Evolutionary conservation across 2,329 filamentous ascomycete genomes (phyloP).

Genomic region (Dendrostoma leiphaemia): DNA sequence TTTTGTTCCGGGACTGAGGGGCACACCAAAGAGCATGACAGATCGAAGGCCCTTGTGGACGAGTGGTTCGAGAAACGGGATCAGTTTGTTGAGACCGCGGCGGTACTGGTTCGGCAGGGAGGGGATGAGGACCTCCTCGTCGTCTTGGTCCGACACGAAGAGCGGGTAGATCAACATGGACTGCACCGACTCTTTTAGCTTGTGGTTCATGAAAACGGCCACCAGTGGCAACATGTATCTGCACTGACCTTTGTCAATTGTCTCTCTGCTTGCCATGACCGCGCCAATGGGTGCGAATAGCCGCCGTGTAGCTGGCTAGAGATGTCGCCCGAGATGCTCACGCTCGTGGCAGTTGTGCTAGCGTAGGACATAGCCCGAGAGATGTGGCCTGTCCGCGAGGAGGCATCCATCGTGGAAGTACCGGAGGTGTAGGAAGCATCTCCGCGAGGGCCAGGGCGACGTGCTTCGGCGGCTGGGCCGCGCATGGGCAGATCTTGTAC

Average conservation of each 20-base stretch:
- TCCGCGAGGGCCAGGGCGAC: slow-evolving; percentile 44
- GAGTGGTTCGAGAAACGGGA: slow-evolving; percentile 81
- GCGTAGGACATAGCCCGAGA: slow-evolving; percentile 65
- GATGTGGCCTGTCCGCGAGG: slow-evolving; percentile 59
- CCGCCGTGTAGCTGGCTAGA: slow-evolving; percentile 81
- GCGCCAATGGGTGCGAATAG: slow-evolving; percentile 75
- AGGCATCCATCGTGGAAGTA: slow-evolving; percentile 54
- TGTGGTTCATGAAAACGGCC: background rate
- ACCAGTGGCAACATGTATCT: background rate
- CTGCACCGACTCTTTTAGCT: slow-evolving; percentile 40
- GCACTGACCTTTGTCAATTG: slow-evolving; percentile 75
- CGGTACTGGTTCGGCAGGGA: slow-evolving; percentile 90
- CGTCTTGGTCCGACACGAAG: slow-evolving; percentile 91
- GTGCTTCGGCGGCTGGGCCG: slow-evolving; percentile 40
- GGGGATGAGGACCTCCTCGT: slow-evolving; percentile 87
- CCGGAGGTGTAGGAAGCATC: slow-evolving; percentile 36
- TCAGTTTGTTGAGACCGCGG: slow-evolving; percentile 80
- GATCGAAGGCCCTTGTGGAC: slow-evolving; percentile 87
- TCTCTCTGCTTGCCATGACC: slow-evolving; percentile 80
- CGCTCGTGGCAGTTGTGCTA: slow-evolving; percentile 65
- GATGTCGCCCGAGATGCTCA: slow-evolving; percentile 72
- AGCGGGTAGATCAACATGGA: slow-evolving; percentile 98
- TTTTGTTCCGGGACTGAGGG: slow-evolving; percentile 75
- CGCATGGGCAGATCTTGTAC: slow-evolving; percentile 64
- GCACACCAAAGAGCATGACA: slow-evolving; percentile 95